These are phyloP conservation scores for Fusarium caatingaense DNA, from an alignment of 2,329 filamentous ascomycete genomes.

Conservation along the genomic window DNA sequence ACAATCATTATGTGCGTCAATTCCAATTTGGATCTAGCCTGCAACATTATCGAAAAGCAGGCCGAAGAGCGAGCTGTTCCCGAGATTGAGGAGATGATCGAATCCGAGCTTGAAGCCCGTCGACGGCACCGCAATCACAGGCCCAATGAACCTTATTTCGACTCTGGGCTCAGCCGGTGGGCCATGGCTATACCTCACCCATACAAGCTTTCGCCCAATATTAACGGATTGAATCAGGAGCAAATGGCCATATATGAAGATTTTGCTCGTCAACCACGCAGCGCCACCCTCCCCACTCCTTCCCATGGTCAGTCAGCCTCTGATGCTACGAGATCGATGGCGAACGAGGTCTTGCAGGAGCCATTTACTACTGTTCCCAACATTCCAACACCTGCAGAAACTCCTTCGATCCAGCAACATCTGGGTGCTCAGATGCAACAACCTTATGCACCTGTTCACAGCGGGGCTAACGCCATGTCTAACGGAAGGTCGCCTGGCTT, in stretches of 20 bases:
- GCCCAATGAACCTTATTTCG: conserved; percentile 86
- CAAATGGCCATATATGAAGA: conserved; percentile 98
- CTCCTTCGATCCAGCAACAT: conserved; percentile 64
- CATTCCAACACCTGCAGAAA: conserved; percentile 69
- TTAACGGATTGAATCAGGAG: conserved; percentile 82
- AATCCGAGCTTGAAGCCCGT: conserved; percentile 80
- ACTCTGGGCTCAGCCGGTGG: conserved; percentile 86
- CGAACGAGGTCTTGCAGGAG: conserved; percentile 73
- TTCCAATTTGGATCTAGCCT: conserved; percentile 93
- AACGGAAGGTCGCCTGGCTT: conserved; percentile 64
- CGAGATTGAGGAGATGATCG: conserved; percentile 95
- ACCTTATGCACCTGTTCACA: conserved; percentile 66
- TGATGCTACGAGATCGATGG: conserved; percentile 70
- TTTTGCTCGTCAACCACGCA: conserved; percentile 86
- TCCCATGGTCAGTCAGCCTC: conserved; percentile 68
- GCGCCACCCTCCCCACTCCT: conserved; percentile 64
- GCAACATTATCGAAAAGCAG: conserved; percentile 92
- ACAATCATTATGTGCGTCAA: conserved; percentile 99
- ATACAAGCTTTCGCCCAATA: conserved; percentile 81
- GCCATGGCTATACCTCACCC: conserved; percentile 93
- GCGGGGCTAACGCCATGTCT: conserved; percentile 51
- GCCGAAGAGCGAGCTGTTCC: conserved; percentile 92
- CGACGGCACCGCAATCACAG: conserved; percentile 79
- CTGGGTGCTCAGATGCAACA: conserved; percentile 64
- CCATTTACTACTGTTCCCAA: conserved; percentile 68